Evolutionary conservation across 2,329 filamentous ascomycete genomes (phyloP).

Genomic region (Trichoderma sp.): DNA sequence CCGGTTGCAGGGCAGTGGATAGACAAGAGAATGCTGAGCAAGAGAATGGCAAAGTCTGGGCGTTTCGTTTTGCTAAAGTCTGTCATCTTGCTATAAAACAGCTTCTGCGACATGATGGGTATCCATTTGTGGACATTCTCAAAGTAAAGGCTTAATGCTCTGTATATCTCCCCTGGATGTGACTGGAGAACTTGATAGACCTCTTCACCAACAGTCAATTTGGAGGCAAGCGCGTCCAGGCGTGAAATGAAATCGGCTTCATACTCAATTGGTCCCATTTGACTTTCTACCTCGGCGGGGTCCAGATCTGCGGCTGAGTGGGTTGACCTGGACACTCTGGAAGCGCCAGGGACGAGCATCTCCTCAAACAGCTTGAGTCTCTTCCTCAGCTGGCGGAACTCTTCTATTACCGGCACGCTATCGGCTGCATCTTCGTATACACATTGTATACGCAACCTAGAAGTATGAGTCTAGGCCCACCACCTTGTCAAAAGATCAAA

Average conservation of each 20-base stretch:
- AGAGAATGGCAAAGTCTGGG: slow-evolving; percentile 10
- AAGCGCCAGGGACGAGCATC: not conserved
- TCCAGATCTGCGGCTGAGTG: not conserved
- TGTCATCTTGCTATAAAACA: slow-evolving; percentile 9
- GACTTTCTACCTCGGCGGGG: not conserved
- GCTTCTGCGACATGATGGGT: slow-evolving; percentile 16
- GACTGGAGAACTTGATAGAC: slow-evolving; percentile 15
- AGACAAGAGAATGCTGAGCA: slow-evolving; percentile 2
- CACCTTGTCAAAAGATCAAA: not conserved
- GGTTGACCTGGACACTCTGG: not conserved
- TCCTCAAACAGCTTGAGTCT: slow-evolving; percentile 9
- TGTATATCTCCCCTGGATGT: slow-evolving; percentile 12
- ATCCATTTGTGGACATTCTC: slow-evolving; percentile 17
- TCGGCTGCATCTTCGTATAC: slow-evolving; percentile 11
- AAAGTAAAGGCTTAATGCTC: slow-evolving; percentile 9
- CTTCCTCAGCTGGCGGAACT: slow-evolving; percentile 16
- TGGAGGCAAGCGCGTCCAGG: not conserved
- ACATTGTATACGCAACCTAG: slow-evolving; percentile 5
- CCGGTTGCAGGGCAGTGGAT: slow-evolving; percentile 4
- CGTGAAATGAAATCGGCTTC: not conserved
- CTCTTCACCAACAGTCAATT: slow-evolving; percentile 4
- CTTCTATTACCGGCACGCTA: slow-evolving; percentile 4
- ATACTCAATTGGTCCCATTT: too few relatives aligned
- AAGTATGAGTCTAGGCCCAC: not conserved
- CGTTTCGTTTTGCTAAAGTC: slow-evolving; percentile 13